Conservation (phyloP, 106 monocot genomes). For the Acorus calamus region DNA sequence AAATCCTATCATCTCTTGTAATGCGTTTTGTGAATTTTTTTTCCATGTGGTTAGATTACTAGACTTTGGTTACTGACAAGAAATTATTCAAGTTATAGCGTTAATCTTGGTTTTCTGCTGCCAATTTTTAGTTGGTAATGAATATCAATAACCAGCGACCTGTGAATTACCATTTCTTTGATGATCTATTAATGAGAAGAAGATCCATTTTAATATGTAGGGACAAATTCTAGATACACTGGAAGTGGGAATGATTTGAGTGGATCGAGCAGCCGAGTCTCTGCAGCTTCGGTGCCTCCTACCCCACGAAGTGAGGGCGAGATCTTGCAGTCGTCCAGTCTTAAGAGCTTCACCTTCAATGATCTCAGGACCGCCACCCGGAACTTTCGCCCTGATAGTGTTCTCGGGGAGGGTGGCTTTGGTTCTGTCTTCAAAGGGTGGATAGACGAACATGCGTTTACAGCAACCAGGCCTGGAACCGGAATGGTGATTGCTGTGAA, state of each 20-base stretch:
- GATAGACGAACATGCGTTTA: slow-evolving; percentile 55
- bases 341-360: slow-evolving; percentile 48
- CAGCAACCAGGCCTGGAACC: slow-evolving; percentile 51
- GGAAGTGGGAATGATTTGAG: slow-evolving; percentile 19
- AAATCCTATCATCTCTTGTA: too few species aligned
- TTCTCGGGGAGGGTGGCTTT: slow-evolving; percentile 75
- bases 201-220: slow-evolving; percentile 7
- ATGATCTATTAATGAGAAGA: too few species aligned
- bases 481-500: slow-evolving; percentile 72
- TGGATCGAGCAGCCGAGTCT: slow-evolving; percentile 35
- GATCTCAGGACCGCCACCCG: slow-evolving; percentile 58
- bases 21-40: too few species aligned
- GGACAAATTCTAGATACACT: slow-evolving; percentile 24
- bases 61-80: too few species aligned
- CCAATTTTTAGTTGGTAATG: too few species aligned
- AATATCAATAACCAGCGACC: too few species aligned
- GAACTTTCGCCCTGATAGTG: slow-evolving; percentile 71
- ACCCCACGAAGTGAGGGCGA: slow-evolving; percentile 52
- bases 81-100: too few species aligned
- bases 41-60: too few species aligned
- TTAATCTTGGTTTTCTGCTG: too few species aligned
- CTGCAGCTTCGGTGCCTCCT: slow-evolving; percentile 29
- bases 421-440: slow-evolving; percentile 76
- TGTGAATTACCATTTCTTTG: too few species aligned
- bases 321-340: slow-evolving; percentile 45